phyloP scores from a whole-genome alignment of 2,329 filamentous ascomycete species.

The Aspergillus clavatus region DNA sequence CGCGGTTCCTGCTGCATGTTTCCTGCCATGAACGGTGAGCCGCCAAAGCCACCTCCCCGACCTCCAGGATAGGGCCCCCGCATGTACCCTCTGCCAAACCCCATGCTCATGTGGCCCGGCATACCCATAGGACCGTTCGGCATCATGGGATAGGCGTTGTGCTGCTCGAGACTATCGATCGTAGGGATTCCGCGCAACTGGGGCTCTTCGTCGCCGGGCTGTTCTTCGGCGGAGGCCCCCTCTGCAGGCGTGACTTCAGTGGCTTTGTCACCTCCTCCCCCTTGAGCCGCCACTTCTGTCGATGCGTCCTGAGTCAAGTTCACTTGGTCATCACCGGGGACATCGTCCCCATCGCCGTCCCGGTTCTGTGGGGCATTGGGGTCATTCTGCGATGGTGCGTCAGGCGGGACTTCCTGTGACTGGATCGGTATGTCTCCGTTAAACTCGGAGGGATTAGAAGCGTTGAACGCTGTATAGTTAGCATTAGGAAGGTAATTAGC shows the following conservation, averaged over 20 bases:
- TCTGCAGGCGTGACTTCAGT: conserved; percentile 11
- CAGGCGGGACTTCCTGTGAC: conserved; percentile 13
- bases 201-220: conserved; percentile 13
- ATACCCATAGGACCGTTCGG: conserved; percentile 30
- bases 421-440: conserved; percentile 20
- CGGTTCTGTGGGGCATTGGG: conserved; percentile 16
- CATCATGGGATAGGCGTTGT: conserved; percentile 20
- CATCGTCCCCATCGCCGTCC: conserved; percentile 32
- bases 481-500: conserved; percentile 30
- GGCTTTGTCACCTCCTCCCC: conserved; percentile 10
- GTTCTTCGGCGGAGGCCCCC: conserved; percentile 10
- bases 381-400: conserved; percentile 8
- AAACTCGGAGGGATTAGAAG: conserved; percentile 28
- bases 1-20: conserved; percentile 35
- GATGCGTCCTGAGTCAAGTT: conserved; percentile 26
- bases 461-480: conserved; percentile 31
- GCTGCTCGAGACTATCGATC: conserved; percentile 28
- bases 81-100: conserved; percentile 39
- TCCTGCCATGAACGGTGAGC: conserved; percentile 27
- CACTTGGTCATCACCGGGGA: conserved; percentile 29
- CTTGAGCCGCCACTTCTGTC: conserved; percentile 10
- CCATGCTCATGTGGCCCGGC: conserved; percentile 22
- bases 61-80: conserved; percentile 44
- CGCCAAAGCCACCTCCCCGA: conserved; percentile 33
- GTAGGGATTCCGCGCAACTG: conserved; percentile 29